These are phyloP conservation scores for Linanthus parryae DNA, from an alignment of 148 eudicot genomes.

Conservation along the genomic window DNA sequence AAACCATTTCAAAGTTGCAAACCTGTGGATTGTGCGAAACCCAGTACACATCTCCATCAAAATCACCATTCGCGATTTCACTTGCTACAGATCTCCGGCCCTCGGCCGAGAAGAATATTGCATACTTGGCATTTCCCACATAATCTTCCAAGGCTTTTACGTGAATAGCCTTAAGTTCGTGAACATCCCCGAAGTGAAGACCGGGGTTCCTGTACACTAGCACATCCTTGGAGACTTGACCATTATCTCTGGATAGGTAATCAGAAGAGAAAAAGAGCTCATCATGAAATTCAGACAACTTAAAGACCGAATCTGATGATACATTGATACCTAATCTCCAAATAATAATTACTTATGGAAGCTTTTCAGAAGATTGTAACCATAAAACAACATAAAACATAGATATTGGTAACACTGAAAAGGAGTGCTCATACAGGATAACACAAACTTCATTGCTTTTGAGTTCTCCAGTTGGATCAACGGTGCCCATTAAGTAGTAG, in stretches of 20 bases:
- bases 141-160: slow-evolving; percentile 35
- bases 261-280: slow-evolving; percentile 2
- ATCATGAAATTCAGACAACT: neutral
- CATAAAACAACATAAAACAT: too few species aligned
- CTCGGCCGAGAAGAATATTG: slow-evolving; percentile 59
- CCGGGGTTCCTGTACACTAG: slow-evolving; percentile 86
- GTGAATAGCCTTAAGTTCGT: slow-evolving; percentile 49
- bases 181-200: slow-evolving; percentile 74
- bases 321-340: too few species aligned
- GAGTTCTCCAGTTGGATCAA: slow-evolving; percentile 66
- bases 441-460: slow-evolving; percentile 71
- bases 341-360: too few species aligned
- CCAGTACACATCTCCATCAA: slow-evolving; percentile 87
- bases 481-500: slow-evolving; percentile 82
- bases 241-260: slow-evolving; percentile 49
- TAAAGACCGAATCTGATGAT: neutral
- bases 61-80: slow-evolving; percentile 91
- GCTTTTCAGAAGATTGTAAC: too few species aligned
- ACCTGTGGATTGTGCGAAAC: slow-evolving; percentile 73
- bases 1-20: too few species aligned
- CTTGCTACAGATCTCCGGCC: slow-evolving; percentile 67
- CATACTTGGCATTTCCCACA: slow-evolving; percentile 72
- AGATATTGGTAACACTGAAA: too few species aligned
- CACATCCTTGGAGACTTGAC: slow-evolving; percentile 55
- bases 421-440: slow-evolving; percentile 85